Base-by-base conservation (phyloP, 1,139 yeast species). In the Pichia sp. region DNA sequence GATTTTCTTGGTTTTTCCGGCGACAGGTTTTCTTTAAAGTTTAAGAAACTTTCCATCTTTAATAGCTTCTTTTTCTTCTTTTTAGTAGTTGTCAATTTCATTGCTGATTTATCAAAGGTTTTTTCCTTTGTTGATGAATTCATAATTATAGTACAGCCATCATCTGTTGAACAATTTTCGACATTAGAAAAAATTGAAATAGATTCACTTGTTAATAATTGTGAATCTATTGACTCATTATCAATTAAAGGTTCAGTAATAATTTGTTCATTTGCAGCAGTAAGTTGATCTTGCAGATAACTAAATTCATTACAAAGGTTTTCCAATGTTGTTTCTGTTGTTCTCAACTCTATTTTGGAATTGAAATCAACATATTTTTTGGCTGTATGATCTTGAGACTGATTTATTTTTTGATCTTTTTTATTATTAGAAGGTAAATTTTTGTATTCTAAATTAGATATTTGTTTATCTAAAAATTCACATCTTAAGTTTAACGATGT, bases 241-340 rank as follows among this genome's bases (percentile, higher is more conserved):
- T 29, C 18, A 3, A 36, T 26, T 9, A 45, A 41, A 4, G 45
- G 34, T 6, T 48, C 49, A 3, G 28, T 37, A 27, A 28, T 43
- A 11, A 42, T 30, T 26, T 50, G 48, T 4, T 53, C 51, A 45
- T 58, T 57, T 4, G 64, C 59, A 4, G 51, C 39, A n/a, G 39
- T 42, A 8, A 60, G 45, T 46, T 59, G 65, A 18, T 59, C 58
- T 18, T 56, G 64, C 18, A 77, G 54, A 50, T 67, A 72, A n/a
- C 63, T 59, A 52, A 67, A 79, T 58, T 81, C 86, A 41, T 67
- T 60, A 37, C 68, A 63, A 43, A 81, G 58, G 52, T 76, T 78
- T 44, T 74, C 77, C 53, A 76, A 69, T 1, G 81, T 74, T 2
- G 66, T 75, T 63, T 65, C 74, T 53, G 70, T 75, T 60, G 68